Evolutionary conservation across 768 basidiomycete species (phyloP).

Genomic region (Cyclocybe aegerita): DNA sequence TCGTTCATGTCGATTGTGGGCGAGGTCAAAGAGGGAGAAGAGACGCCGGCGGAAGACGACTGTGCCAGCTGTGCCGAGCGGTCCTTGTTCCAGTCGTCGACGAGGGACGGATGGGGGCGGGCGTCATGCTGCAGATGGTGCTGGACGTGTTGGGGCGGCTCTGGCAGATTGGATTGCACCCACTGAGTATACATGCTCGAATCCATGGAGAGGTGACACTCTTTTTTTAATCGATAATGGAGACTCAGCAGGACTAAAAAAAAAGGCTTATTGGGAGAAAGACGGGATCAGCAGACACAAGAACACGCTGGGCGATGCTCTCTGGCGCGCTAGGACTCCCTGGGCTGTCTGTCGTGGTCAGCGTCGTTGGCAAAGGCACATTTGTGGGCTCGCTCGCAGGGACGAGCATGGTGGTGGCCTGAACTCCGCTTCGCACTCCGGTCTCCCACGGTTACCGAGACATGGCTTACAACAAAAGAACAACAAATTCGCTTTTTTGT

Average conservation of each 20-base stretch:
- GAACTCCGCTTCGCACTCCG: conserved; percentile 32
- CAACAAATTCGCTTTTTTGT: conserved; percentile 12
- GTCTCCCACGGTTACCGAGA: conserved; percentile 40
- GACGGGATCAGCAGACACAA: conserved; percentile 4
- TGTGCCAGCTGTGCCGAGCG: conserved; percentile 25
- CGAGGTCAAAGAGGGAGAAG: conserved; percentile 21
- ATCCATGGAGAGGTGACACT: conserved; percentile 32
- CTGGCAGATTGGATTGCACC: conserved; percentile 38
- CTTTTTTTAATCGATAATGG: conserved; percentile 19
- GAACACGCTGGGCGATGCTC: conserved; percentile 1
- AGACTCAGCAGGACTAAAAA: conserved; percentile 27
- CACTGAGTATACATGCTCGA: conserved; percentile 43
- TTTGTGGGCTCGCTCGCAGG: background rate
- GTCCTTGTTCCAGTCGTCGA: conserved; percentile 48
- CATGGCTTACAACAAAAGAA: conserved; percentile 25
- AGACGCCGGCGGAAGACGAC: conserved; percentile 7
- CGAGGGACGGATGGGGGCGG: conserved; percentile 23
- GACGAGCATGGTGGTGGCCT: conserved; percentile 10
- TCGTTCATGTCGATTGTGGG: conserved; percentile 40
- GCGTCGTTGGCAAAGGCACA: background rate
- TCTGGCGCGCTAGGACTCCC: background rate
- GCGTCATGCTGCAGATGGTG: conserved; percentile 26
- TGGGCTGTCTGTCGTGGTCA: background rate
- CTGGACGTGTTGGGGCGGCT: conserved; percentile 29
- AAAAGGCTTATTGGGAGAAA: conserved; percentile 11